These are phyloP conservation scores for Citrus inodora DNA, from an alignment of 345 rosid genomes.

Conservation along the genomic window DNA sequence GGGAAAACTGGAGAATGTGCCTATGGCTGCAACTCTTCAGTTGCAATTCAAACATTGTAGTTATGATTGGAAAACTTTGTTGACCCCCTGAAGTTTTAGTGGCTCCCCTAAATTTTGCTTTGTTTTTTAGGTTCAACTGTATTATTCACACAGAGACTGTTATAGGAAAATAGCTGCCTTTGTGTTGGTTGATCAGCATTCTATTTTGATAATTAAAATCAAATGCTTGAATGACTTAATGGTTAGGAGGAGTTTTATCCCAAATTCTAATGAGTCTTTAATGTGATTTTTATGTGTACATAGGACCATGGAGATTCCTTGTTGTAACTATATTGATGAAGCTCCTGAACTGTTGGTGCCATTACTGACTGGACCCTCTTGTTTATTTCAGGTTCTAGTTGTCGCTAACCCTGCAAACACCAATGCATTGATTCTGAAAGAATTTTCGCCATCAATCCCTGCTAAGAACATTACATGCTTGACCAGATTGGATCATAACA, in stretches of 20 bases:
- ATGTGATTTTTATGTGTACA: background rate
- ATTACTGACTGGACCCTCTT: background rate
- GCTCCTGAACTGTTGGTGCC: background rate
- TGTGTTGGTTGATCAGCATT: background rate
- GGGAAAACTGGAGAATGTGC: background rate
- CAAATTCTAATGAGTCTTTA: background rate
- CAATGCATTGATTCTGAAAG: conserved; percentile 95
- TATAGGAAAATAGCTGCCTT: background rate
- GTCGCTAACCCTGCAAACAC: conserved; percentile 99
- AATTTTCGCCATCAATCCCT: conserved; percentile 93
- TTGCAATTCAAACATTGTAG: background rate
- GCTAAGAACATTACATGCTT: conserved; percentile 91
- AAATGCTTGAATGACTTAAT: background rate
- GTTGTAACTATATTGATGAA: background rate
- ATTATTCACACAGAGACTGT: background rate
- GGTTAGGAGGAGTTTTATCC: background rate
- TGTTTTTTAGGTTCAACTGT: background rate
- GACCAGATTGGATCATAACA: conserved; percentile 96
- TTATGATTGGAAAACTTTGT: background rate
- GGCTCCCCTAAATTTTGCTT: background rate
- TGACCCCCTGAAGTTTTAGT: background rate
- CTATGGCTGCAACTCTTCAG: background rate
- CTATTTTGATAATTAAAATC: background rate
- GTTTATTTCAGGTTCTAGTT: conserved; percentile 72
- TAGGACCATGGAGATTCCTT: background rate